Conservation (phyloP, 2,329 filamentous ascomycete genomes). For the Phyllachora maydis region DNA sequence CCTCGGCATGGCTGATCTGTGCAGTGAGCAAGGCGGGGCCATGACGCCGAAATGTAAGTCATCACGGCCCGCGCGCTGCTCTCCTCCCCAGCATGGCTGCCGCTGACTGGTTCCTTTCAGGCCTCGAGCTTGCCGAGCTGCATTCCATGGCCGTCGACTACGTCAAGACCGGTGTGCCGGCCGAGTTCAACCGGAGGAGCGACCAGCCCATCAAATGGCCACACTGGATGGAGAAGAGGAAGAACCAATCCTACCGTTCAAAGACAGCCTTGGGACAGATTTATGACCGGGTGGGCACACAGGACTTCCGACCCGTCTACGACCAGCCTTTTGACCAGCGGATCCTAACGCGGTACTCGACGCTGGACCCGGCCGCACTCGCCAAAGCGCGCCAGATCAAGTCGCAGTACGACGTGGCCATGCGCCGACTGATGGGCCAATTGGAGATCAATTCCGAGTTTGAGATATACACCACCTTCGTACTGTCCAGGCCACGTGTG, state of each 20-base stretch:
- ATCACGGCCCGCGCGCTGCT: not conserved
- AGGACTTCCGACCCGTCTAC: constrained; percentile 45
- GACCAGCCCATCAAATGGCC: constrained; percentile 49
- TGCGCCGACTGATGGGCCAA: constrained; percentile 68
- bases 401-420: constrained; percentile 50
- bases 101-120: no score
- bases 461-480: constrained; percentile 77
- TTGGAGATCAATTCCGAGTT: constrained; percentile 74
- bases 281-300: constrained; percentile 51
- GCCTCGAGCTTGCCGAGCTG: constrained; percentile 50
- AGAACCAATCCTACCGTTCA: constrained; percentile 48
- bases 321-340: constrained; percentile 54
- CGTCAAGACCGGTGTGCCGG: constrained; percentile 69
- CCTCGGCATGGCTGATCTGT: constrained; percentile 57
- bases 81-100: constrained; percentile 3
- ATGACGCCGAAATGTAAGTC: constrained; percentile 43
- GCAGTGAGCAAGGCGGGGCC: constrained; percentile 37
- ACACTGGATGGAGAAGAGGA: constrained; percentile 68
- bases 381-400: constrained; percentile 48
- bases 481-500: constrained; percentile 51
- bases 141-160: constrained; percentile 93
- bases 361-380: constrained; percentile 31
- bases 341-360: constrained; percentile 44
- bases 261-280: constrained; percentile 55
- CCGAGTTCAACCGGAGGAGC: constrained; percentile 34